A percentile compares a stretch with the other conserved stretches of the same genome.
phyloP scores from a whole-genome alignment of 2,329 filamentous ascomycete species.

The Aspergillus sergii region DNA sequence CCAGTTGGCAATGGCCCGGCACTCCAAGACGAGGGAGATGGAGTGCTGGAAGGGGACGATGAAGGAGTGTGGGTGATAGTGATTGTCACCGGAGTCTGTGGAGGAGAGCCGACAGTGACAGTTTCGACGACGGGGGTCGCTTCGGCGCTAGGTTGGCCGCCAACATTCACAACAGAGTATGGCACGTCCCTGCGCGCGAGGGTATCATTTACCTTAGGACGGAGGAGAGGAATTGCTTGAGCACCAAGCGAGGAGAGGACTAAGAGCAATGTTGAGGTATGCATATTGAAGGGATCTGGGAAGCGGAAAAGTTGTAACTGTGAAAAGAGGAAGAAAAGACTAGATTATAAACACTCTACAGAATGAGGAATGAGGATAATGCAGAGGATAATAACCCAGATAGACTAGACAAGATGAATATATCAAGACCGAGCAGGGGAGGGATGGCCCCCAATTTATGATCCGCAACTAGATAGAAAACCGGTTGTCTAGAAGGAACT shows the following conservation, averaged over 20 bases:
- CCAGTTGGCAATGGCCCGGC: constrained; percentile 2
- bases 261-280: constrained; percentile 30
- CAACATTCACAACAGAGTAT: constrained; percentile 39
- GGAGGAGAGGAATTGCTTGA: constrained; percentile 32
- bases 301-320: background rate
- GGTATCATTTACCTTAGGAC: constrained; percentile 22
- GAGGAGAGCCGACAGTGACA: constrained; percentile 17
- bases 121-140: constrained; percentile 20
- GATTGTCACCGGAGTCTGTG: constrained; percentile 27
- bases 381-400: background rate
- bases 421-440: background rate
- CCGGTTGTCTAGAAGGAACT: background rate
- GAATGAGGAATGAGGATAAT: constrained; percentile 2
- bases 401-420: background rate
- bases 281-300: constrained; percentile 26
- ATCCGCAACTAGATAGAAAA: constrained; percentile 4
- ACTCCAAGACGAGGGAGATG: constrained; percentile 5
- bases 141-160: constrained; percentile 22
- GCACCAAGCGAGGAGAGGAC: constrained; percentile 31
- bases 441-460: constrained; percentile 9
- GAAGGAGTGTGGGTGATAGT: constrained; percentile 24
- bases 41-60: constrained; percentile 26
- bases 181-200: constrained; percentile 27
- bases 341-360: background rate
- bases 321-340: background rate